Evolutionary conservation across 2,329 filamentous ascomycete species (phyloP).

Genomic region (Sphaerulina populicola): DNA sequence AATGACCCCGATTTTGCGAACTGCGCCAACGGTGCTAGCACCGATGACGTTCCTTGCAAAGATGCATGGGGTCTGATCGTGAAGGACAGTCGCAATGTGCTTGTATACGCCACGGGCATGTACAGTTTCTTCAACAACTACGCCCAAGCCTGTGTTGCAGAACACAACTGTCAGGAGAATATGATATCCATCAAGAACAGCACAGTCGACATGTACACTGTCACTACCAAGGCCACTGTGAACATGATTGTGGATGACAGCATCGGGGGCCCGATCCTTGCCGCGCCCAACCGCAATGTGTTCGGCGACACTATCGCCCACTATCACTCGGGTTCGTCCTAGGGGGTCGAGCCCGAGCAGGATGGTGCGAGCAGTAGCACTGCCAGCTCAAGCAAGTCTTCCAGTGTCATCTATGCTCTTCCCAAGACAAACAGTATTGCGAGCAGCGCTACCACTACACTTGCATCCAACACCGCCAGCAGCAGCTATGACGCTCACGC

Average conservation of each 20-base stretch:
- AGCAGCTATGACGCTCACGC: neutral
- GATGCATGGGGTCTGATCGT: slow-evolving; percentile 42
- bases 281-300: slow-evolving; percentile 41
- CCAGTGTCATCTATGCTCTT: neutral
- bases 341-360: neutral
- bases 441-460: neutral
- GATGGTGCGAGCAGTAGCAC: neutral
- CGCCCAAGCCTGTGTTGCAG: slow-evolving; percentile 41
- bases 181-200: slow-evolving; percentile 41
- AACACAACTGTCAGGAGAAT: slow-evolving; percentile 45
- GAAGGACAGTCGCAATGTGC: slow-evolving; percentile 34
- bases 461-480: neutral
- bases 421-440: neutral
- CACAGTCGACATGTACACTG: slow-evolving; percentile 41
- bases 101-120: slow-evolving; percentile 46
- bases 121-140: slow-evolving; percentile 54
- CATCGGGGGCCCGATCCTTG: slow-evolving; percentile 33
- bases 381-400: neutral
- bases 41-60: slow-evolving; percentile 27
- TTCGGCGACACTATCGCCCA: slow-evolving; percentile 43
- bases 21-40: slow-evolving; percentile 23
- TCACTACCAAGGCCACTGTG: slow-evolving; percentile 44
- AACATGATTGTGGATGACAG: slow-evolving; percentile 42
- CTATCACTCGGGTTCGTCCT: slow-evolving; percentile 19
- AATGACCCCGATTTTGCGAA: slow-evolving; percentile 38